phyloP scores from a whole-genome alignment of 352 stramenopile genomes.

The Plasmopara halstedii region DNA sequence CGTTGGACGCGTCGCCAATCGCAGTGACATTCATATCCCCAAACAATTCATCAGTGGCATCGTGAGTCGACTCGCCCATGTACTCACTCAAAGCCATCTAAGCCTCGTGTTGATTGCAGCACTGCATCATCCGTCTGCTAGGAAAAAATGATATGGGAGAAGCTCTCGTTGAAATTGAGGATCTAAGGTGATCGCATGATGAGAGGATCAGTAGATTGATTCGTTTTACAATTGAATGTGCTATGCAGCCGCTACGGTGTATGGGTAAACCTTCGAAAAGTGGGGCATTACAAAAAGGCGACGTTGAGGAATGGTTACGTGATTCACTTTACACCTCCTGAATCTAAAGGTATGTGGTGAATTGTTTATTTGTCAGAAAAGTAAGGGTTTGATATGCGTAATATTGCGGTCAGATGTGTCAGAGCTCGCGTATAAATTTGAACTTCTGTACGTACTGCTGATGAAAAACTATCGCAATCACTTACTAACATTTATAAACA shows the following conservation, averaged over 20 bases:
- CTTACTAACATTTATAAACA: neutral
- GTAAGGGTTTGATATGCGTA: too few relatives aligned
- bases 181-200: constrained; percentile 35
- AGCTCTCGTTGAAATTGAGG: constrained; percentile 31
- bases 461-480: neutral
- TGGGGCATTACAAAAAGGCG: constrained; percentile 23
- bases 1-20: constrained; percentile 35
- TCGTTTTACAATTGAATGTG: neutral
- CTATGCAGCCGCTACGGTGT: constrained; percentile 38
- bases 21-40: constrained; percentile 36
- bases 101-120: constrained; percentile 3
- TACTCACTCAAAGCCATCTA: neutral
- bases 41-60: constrained; percentile 43
- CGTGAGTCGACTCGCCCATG: constrained; percentile 13
- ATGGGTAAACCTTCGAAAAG: constrained; percentile 38
- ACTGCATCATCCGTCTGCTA: constrained; percentile 28
- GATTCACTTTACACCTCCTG: constrained; percentile 47
- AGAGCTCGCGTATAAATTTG: constrained; percentile 37
- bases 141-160: constrained; percentile 19
- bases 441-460: constrained; percentile 44
- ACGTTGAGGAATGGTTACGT: constrained; percentile 24
- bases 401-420: too few relatives aligned
- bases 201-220: neutral
- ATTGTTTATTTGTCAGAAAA: neutral
- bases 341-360: constrained; percentile 8